phyloP scores from a whole-genome alignment of 2,329 filamentous ascomycete genomes.

The Emydomyces testavorans region DNA sequence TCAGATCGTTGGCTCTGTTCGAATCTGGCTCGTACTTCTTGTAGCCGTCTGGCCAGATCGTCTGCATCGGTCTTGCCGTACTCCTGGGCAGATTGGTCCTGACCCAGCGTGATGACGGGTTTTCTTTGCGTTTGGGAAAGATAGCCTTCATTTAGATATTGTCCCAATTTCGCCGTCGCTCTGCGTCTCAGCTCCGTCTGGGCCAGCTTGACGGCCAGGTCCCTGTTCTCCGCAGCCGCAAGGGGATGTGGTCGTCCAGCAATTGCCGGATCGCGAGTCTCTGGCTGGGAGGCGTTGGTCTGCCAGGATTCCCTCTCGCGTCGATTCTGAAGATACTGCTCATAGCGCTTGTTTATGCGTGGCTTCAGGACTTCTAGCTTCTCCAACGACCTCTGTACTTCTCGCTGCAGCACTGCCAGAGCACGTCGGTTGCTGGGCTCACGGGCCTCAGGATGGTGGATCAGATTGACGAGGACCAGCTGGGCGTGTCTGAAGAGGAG shows the following conservation, averaged over 20 bases:
- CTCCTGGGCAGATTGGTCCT: background rate
- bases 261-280: constrained; percentile 46
- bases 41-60: constrained; percentile 17
- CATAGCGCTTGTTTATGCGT: constrained; percentile 58
- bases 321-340: constrained; percentile 51
- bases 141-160: constrained; percentile 6
- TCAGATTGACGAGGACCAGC: constrained; percentile 66
- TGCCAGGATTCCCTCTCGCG: constrained; percentile 36
- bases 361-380: constrained; percentile 71
- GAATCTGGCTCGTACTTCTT: constrained; percentile 21
- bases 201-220: constrained; percentile 65
- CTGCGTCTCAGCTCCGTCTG: constrained; percentile 59
- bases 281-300: constrained; percentile 18
- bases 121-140: background rate
- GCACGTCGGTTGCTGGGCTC: constrained; percentile 47
- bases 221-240: constrained; percentile 58
- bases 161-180: constrained; percentile 22
- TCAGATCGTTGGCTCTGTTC: constrained; percentile 11
- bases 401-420: constrained; percentile 47
- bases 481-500: constrained; percentile 81
- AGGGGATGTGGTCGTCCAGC: constrained; percentile 49
- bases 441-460: constrained; percentile 63
- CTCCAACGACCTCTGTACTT: constrained; percentile 53
- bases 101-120: background rate
- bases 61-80: background rate